Evolutionary conservation across 2,329 filamentous ascomycete species (phyloP).

Genomic region (Taxawa tesnikishii): DNA sequence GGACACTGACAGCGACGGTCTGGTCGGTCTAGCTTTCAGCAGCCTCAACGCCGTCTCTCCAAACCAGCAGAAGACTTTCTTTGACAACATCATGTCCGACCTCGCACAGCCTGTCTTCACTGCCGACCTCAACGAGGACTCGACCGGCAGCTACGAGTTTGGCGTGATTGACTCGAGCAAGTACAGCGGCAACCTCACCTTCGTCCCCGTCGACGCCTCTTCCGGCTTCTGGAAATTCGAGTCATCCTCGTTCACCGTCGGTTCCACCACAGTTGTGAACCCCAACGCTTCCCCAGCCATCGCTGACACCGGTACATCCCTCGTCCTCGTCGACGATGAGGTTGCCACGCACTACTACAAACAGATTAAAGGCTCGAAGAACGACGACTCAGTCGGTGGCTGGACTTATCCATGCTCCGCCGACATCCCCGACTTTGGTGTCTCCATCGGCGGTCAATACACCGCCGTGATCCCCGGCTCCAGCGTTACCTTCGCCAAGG

Average conservation of each 20-base stretch:
- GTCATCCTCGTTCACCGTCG: constrained; percentile 45
- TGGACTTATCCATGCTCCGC: constrained; percentile 32
- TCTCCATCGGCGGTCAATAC: constrained; percentile 45
- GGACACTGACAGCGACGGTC: constrained; percentile 53
- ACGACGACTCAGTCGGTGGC: constrained; percentile 25
- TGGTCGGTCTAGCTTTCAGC: constrained; percentile 57
- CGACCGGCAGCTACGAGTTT: constrained; percentile 58
- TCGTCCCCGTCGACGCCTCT: constrained; percentile 47
- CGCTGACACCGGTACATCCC: constrained; percentile 47
- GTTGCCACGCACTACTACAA: constrained; percentile 33
- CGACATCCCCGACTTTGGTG: constrained; percentile 29
- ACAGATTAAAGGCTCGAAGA: constrained; percentile 25
- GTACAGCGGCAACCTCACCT: constrained; percentile 50
- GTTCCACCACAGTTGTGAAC: constrained; percentile 41
- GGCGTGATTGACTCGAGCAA: constrained; percentile 54
- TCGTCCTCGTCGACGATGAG: constrained; percentile 45
- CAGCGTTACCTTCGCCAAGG: constrained; percentile 40
- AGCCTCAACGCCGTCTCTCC: constrained; percentile 54
- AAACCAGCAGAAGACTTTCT: constrained; percentile 56
- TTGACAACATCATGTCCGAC: constrained; percentile 52
- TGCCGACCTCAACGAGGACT: constrained; percentile 50
- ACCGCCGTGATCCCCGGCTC: constrained; percentile 17
- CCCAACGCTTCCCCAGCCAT: constrained; percentile 32
- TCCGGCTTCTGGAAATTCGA: constrained; percentile 60
- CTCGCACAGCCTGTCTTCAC: constrained; percentile 59